A percentile compares a stretch with the other conserved stretches of the same genome.
Conservation (phyloP, 108 stramenopile genomes). For the Nitzschia sp. region DNA sequence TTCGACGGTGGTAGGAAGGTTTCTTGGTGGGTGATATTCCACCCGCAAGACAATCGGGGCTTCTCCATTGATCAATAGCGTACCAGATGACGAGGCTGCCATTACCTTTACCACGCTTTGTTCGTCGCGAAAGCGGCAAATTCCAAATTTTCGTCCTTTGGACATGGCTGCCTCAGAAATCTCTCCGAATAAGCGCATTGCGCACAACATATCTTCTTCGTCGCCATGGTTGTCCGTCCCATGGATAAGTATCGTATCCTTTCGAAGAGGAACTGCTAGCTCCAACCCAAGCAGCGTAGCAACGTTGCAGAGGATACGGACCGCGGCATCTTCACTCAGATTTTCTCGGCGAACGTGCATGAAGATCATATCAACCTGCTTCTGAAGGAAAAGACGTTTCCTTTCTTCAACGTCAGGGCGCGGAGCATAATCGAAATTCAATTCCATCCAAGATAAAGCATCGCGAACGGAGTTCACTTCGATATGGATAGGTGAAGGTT, state of each 20-base stretch:
- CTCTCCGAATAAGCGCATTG: slow-evolving; percentile 19
- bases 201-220: slow-evolving; percentile 1
- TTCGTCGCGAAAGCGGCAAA: slow-evolving; percentile 25
- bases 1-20: neutral
- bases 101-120: slow-evolving; percentile 6
- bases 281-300: slow-evolving; percentile 32
- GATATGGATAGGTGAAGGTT: slow-evolving; percentile 21
- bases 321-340: slow-evolving; percentile 22
- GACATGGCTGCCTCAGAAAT: slow-evolving; percentile 20
- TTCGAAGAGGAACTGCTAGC: neutral
- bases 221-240: slow-evolving; percentile 9
- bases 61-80: slow-evolving; percentile 5
- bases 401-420: slow-evolving; percentile 20
- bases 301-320: slow-evolving; percentile 30
- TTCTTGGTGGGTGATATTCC: neutral
- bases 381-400: slow-evolving; percentile 28
- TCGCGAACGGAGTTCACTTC: slow-evolving; percentile 36
- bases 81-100: slow-evolving; percentile 6
- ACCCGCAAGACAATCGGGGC: neutral
- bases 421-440: neutral
- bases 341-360: slow-evolving; percentile 33
- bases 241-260: slow-evolving; percentile 30
- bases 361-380: slow-evolving; percentile 32
- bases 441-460: slow-evolving; percentile 32
- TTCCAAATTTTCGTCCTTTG: slow-evolving; percentile 21